phyloP scores from a whole-genome alignment of 2,329 filamentous ascomycete species.

The Whalleya microplaca region DNA sequence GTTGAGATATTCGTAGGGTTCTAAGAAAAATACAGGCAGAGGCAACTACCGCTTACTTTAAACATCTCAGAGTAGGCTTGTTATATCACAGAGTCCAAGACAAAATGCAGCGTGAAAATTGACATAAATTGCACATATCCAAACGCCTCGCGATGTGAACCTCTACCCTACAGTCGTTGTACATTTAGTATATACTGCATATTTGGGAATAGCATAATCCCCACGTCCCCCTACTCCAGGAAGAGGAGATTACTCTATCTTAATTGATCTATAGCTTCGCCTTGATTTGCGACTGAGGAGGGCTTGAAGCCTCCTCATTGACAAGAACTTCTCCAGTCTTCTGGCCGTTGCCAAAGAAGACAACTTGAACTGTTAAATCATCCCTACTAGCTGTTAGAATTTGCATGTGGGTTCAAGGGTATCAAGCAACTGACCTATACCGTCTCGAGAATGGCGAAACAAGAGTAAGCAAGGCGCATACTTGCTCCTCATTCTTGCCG shows the following conservation, averaged over 20 bases:
- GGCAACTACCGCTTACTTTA: no score
- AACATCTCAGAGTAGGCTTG: no score
- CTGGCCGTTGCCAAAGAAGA: constrained; percentile 89
- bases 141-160: constrained; percentile 17
- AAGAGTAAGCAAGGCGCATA: constrained; percentile 88
- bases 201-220: background rate
- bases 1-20: no score
- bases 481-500: constrained; percentile 89
- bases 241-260: background rate
- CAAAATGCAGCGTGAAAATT: background rate
- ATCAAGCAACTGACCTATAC: constrained; percentile 70
- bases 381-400: constrained; percentile 61
- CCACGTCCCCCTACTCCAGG: background rate
- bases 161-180: constrained; percentile 6
- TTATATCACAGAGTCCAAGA: background rate
- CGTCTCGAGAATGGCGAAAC: constrained; percentile 88
- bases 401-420: background rate
- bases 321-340: constrained; percentile 78
- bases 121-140: constrained; percentile 8
- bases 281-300: constrained; percentile 40
- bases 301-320: constrained; percentile 84
- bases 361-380: constrained; percentile 95
- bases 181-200: background rate
- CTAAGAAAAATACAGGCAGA: no score
- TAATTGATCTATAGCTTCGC: constrained; percentile 36